Conservation (phyloP, 352 stramenopile genomes). For the Globisporangium orthogonon region DNA sequence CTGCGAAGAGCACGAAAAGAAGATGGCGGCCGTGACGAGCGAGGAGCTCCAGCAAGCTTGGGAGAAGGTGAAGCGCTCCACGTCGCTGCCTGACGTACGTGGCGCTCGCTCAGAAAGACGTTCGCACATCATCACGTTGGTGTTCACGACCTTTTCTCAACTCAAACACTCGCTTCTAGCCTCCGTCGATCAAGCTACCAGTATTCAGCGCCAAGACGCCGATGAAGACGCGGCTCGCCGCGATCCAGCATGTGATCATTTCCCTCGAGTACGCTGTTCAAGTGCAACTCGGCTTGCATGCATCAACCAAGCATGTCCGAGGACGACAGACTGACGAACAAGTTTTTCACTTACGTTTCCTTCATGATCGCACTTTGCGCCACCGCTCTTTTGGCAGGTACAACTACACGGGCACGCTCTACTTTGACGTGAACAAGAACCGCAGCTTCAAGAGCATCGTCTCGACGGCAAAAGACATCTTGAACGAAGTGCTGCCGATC, state of each 20-base stretch:
- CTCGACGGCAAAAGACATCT: slow-evolving; percentile 82
- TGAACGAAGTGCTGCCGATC: slow-evolving; percentile 78
- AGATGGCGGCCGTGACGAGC: slow-evolving; percentile 52
- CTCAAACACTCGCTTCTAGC: slow-evolving; percentile 16
- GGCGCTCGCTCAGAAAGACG: not conserved
- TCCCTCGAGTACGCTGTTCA: slow-evolving; percentile 42
- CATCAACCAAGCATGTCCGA: not conserved
- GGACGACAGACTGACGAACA: not conserved
- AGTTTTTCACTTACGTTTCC: not conserved
- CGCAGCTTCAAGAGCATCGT: slow-evolving; percentile 86
- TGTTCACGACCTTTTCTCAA: not conserved
- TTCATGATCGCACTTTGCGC: not conserved
- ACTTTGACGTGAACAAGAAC: slow-evolving; percentile 87
- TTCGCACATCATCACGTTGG: not conserved
- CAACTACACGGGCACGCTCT: slow-evolving; percentile 85
- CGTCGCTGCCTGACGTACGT: slow-evolving; percentile 36
- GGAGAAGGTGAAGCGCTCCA: slow-evolving; percentile 61
- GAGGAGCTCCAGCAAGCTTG: slow-evolving; percentile 64
- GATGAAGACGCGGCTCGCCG: slow-evolving; percentile 48
- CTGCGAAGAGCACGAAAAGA: not conserved
- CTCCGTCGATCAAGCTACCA: slow-evolving; percentile 54
- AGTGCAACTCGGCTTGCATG: not conserved
- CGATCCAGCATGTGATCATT: slow-evolving; percentile 64
- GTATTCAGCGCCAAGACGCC: slow-evolving; percentile 41
- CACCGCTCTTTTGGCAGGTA: slow-evolving; percentile 27